Conservation (phyloP, 495 filamentous ascomycete genomes). For the Talaromyces borbonicus region DNA sequence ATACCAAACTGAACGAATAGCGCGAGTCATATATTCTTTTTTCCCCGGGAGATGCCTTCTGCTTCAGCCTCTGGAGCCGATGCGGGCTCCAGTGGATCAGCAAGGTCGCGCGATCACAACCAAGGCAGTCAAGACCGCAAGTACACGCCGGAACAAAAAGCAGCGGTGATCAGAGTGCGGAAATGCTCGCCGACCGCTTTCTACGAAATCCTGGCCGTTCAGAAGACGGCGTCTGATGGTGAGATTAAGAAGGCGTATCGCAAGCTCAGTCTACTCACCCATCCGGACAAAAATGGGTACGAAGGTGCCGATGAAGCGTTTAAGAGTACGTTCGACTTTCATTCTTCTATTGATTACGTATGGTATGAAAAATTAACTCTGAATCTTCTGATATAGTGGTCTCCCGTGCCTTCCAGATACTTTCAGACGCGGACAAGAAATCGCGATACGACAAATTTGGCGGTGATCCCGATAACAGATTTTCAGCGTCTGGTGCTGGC, state of each 20-base stretch:
- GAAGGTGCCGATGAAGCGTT: slow-evolving; percentile 95
- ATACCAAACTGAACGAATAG: too few species aligned
- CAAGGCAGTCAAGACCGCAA: slow-evolving; percentile 88
- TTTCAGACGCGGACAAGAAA: slow-evolving; percentile 90
- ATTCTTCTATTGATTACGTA: neutral
- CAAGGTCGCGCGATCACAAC: slow-evolving; percentile 75
- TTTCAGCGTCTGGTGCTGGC: slow-evolving; percentile 46
- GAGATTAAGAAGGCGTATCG: slow-evolving; percentile 98
- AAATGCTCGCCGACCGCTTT: slow-evolving; percentile 77
- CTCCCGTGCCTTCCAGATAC: slow-evolving; percentile 80
- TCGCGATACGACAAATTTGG: slow-evolving; percentile 78
- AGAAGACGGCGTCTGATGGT: slow-evolving; percentile 60
- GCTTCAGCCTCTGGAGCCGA: slow-evolving; percentile 68
- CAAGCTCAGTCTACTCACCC: slow-evolving; percentile 83
- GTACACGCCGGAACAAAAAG: slow-evolving; percentile 82
- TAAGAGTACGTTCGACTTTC: slow-evolving; percentile 70
- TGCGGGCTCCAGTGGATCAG: slow-evolving; percentile 44
- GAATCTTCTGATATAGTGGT: slow-evolving; percentile 53
- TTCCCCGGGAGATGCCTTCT: slow-evolving; percentile 68
- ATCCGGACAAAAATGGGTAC: slow-evolving; percentile 99
- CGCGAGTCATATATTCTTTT: too few species aligned
- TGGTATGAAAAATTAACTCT: neutral
- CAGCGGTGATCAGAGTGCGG: slow-evolving; percentile 77
- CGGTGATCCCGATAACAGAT: slow-evolving; percentile 82
- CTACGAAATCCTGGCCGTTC: slow-evolving; percentile 83